These are phyloP conservation scores for Ceratocystis ficicola DNA, from an alignment of 2,329 filamentous ascomycete species.

Conservation along the genomic window DNA sequence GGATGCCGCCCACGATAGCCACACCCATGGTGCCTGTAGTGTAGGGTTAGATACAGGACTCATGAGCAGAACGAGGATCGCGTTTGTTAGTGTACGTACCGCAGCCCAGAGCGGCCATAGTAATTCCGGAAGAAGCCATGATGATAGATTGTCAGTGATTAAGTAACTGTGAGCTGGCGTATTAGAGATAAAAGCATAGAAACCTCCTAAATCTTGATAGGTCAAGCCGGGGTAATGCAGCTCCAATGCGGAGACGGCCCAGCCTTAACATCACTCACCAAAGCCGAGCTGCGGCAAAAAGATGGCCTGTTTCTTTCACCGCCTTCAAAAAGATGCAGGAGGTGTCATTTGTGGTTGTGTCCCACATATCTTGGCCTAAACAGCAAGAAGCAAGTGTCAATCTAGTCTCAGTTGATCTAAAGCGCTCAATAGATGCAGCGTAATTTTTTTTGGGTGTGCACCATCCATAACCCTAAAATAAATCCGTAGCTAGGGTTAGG, in stretches of 20 bases:
- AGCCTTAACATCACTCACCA: not conserved
- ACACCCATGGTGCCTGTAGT: constrained; percentile 66
- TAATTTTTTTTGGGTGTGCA: not conserved
- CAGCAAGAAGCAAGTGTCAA: not conserved
- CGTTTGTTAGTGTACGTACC: constrained; percentile 36
- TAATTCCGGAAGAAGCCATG: constrained; percentile 38
- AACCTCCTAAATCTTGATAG: not conserved
- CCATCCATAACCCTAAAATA: constrained; percentile 2
- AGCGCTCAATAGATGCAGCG: not conserved
- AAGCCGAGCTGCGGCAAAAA: constrained; percentile 10
- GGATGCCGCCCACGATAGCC: constrained; percentile 69
- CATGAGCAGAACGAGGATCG: not conserved
- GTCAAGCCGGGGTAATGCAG: not conserved
- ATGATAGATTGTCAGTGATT: not conserved
- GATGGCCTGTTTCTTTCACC: constrained; percentile 14
- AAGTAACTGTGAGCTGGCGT: not conserved
- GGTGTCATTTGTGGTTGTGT: not conserved
- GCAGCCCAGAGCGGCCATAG: constrained; percentile 69
- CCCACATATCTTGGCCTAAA: not conserved
- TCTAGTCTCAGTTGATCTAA: constrained; percentile 13
- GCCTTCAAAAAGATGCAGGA: not conserved
- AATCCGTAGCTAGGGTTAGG: too few species aligned
- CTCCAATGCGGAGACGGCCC: constrained; percentile 20
- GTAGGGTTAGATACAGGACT: constrained; percentile 16
- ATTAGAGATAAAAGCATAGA: not conserved